Percentiles rank a stretch among this genome's conserved stretches.
These are phyloP conservation scores for Chlorella sp. DNA, from an alignment of 139 green algal species.

Conservation along the genomic window DNA sequence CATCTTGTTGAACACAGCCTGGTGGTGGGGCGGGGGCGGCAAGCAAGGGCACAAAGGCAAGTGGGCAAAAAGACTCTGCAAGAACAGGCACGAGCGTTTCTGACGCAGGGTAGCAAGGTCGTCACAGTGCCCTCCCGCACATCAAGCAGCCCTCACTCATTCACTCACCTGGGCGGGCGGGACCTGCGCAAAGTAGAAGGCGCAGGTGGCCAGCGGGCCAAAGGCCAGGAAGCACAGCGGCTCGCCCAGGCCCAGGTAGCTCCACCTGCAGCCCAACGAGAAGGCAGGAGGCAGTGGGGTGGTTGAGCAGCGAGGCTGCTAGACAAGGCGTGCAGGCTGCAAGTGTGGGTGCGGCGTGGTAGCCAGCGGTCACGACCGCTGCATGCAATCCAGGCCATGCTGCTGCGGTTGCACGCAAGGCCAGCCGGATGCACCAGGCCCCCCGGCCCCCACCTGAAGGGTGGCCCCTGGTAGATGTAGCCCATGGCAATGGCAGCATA, in stretches of 20 bases:
- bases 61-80: too few species aligned
- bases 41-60: background rate
- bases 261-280: constrained; percentile 38
- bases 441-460: constrained; percentile 95
- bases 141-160: too few species aligned
- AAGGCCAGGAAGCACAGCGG: constrained; percentile 98
- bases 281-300: background rate
- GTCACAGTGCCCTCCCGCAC: too few species aligned
- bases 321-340: too few species aligned
- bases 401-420: too few species aligned
- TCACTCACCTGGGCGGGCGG: constrained; percentile 23
- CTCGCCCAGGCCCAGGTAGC: constrained; percentile 97
- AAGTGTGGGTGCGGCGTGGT: too few species aligned
- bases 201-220: constrained; percentile 88
- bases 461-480: constrained; percentile 98
- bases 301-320: too few species aligned
- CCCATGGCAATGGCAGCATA: constrained; percentile 84
- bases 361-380: too few species aligned
- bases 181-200: constrained; percentile 92
- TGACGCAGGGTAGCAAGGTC: too few species aligned
- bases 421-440: too few species aligned
- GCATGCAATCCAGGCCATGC: too few species aligned
- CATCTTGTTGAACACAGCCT: constrained; percentile 38
- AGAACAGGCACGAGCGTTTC: too few species aligned
- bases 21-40: background rate